Conservation (phyloP, 371 early-diverging fungal species). For the Catenaria anguillulae region DNA sequence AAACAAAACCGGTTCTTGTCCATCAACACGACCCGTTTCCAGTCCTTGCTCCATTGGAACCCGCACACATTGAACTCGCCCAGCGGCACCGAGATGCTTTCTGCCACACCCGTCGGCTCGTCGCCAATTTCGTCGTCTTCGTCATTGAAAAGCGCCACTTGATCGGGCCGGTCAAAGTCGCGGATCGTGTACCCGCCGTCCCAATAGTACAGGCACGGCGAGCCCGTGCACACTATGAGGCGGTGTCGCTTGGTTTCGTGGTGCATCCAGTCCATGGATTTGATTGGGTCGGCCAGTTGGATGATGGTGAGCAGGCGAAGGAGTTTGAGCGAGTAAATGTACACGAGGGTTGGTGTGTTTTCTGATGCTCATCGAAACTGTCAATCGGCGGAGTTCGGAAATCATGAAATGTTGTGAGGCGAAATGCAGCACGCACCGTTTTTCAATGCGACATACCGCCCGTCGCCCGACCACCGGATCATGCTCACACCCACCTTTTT, state of each 20-base stretch:
- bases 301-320: constrained; percentile 30
- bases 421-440: constrained; percentile 37
- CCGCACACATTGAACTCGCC: constrained; percentile 8
- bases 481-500: constrained; percentile 3
- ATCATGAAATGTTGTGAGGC: constrained; percentile 20
- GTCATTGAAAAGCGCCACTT: not conserved
- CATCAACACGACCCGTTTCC: constrained; percentile 31
- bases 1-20: constrained; percentile 43
- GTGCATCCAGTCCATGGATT: constrained; percentile 37
- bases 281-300: constrained; percentile 27
- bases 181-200: constrained; percentile 11
- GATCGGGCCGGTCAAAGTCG: not conserved
- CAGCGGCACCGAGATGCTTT: constrained; percentile 9
- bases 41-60: constrained; percentile 38
- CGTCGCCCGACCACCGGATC: constrained; percentile 31
- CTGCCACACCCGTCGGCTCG: constrained; percentile 12
- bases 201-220: constrained; percentile 38
- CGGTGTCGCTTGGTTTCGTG: constrained; percentile 14
- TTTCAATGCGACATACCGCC: constrained; percentile 41
- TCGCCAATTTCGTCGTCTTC: not conserved
- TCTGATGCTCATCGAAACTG: constrained; percentile 17
- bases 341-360: constrained; percentile 35
- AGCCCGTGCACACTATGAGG: constrained; percentile 31
- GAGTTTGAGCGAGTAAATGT: constrained; percentile 35
- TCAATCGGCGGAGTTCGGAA: not conserved